Evolutionary conservation across 768 basidiomycete species (phyloP).

Genomic region (Sistotremastrum niveocremeum): DNA sequence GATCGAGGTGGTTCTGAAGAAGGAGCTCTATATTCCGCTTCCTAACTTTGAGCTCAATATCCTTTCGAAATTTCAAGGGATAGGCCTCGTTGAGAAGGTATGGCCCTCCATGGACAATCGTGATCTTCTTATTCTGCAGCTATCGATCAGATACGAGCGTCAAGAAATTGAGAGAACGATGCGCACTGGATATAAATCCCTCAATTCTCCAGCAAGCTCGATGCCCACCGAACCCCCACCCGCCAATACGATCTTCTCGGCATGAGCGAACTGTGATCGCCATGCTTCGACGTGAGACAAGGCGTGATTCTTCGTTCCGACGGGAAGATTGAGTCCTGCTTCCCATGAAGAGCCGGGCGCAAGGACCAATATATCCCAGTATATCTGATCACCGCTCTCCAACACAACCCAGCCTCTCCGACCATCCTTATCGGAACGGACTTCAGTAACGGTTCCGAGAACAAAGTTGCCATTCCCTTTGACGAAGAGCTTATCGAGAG

Average conservation of each 20-base stretch:
- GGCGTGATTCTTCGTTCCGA: constrained; percentile 11
- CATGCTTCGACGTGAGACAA: constrained; percentile 19
- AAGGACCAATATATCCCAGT: constrained; percentile 44
- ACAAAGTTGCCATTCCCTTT: constrained; percentile 29
- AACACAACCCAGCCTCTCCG: constrained; percentile 38
- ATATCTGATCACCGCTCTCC: constrained; percentile 31
- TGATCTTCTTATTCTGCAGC: no score
- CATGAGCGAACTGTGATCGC: constrained; percentile 17
- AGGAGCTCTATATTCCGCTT: no score
- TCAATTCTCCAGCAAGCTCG: constrained; percentile 7
- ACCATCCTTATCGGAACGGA: constrained; percentile 21
- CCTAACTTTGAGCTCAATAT: no score
- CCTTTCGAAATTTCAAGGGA: no score
- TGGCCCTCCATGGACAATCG: no score
- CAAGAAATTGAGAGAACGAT: no score
- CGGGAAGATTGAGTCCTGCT: constrained; percentile 34
- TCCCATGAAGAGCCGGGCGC: constrained; percentile 44
- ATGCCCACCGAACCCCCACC: constrained; percentile 47
- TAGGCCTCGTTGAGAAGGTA: no score
- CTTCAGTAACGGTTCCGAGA: constrained; percentile 23
- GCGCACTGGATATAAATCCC: no score
- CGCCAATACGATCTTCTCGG: constrained; percentile 31
- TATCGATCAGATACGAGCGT: no score
- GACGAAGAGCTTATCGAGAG: constrained; percentile 35
- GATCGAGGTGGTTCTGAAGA: no score